Evolutionary conservation across 2,329 filamentous ascomycete species (phyloP).

Genomic region (Didymosphaeria variabile): DNA sequence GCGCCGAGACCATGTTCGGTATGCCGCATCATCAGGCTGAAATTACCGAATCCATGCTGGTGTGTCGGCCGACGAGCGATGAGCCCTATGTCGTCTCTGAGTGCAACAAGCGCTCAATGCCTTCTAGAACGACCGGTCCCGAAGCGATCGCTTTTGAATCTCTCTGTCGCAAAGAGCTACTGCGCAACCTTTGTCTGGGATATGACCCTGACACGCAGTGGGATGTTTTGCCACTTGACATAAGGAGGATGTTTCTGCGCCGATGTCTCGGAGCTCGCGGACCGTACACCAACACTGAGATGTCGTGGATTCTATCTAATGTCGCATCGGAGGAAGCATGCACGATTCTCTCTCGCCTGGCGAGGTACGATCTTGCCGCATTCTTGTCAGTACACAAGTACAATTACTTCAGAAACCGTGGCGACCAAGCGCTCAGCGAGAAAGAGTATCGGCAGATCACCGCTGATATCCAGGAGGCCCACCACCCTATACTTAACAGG

Average conservation of each 20-base stretch:
- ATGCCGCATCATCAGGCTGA: conserved; percentile 44
- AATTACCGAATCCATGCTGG: conserved; percentile 44
- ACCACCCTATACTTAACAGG: conserved; percentile 42
- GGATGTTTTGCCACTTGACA: conserved; percentile 58
- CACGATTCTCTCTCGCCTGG: conserved; percentile 52
- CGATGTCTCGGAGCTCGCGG: conserved; percentile 57
- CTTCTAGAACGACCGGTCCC: conserved; percentile 30
- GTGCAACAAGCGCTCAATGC: conserved; percentile 44
- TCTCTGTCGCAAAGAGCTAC: conserved; percentile 53
- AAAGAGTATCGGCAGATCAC: conserved; percentile 45
- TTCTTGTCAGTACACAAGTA: conserved; percentile 46
- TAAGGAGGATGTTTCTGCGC: conserved; percentile 57
- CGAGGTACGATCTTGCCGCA: conserved; percentile 60
- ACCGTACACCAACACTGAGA: conserved; percentile 51
- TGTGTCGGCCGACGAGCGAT: conserved; percentile 29
- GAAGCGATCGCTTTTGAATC: conserved; percentile 33
- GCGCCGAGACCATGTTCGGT: conserved; percentile 45
- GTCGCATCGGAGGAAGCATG: conserved; percentile 52
- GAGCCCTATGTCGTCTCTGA: conserved; percentile 42
- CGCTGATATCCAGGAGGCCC: conserved; percentile 43
- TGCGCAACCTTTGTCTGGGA: conserved; percentile 59
- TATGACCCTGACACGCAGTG: conserved; percentile 61
- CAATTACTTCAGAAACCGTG: conserved; percentile 42
- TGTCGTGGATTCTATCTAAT: conserved; percentile 57
- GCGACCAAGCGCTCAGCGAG: conserved; percentile 30